These are phyloP conservation scores for Moesziomyces sp. DNA, from an alignment of 1,284 basidiomycete species.

Conservation along the genomic window DNA sequence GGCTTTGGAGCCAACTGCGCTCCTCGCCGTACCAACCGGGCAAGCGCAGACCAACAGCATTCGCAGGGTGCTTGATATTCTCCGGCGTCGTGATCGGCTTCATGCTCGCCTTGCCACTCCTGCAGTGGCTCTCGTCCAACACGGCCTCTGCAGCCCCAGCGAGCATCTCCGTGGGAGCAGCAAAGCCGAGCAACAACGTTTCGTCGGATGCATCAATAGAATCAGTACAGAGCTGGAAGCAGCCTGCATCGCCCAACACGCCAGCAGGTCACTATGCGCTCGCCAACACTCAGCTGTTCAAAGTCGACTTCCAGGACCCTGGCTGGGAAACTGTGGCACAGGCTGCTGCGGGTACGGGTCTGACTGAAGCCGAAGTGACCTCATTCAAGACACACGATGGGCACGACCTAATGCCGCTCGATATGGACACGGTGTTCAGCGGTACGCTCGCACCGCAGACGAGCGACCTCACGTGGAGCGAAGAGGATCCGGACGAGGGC, in stretches of 20 bases:
- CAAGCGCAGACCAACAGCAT: slow-evolving; percentile 5
- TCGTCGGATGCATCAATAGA: not conserved
- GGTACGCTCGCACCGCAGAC: slow-evolving; percentile 44
- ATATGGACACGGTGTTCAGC: slow-evolving; percentile 53
- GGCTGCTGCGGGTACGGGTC: slow-evolving; percentile 23
- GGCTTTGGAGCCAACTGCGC: slow-evolving; percentile 1
- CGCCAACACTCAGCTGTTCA: slow-evolving; percentile 24
- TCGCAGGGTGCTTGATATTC: slow-evolving; percentile 34
- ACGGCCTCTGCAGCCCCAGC: slow-evolving; percentile 2
- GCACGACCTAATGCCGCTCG: slow-evolving; percentile 42
- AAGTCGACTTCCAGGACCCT: slow-evolving; percentile 39
- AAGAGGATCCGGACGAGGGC: slow-evolving; percentile 58
- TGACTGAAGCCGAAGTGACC: slow-evolving; percentile 18
- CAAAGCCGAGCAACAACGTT: not conserved
- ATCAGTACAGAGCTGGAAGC: slow-evolving; percentile 16
- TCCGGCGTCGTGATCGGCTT: slow-evolving; percentile 38
- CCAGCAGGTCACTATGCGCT: slow-evolving; percentile 33
- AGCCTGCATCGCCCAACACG: slow-evolving; percentile 35
- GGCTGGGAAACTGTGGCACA: slow-evolving; percentile 37
- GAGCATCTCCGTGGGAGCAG: not conserved
- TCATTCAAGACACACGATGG: slow-evolving; percentile 22
- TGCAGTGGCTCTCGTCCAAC: slow-evolving; percentile 48
- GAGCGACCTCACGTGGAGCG: slow-evolving; percentile 37
- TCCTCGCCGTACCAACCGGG: not conserved
- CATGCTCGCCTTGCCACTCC: slow-evolving; percentile 26